Conservation (phyloP, 2,329 filamentous ascomycete genomes). For the Anthostomella pinea region DNA sequence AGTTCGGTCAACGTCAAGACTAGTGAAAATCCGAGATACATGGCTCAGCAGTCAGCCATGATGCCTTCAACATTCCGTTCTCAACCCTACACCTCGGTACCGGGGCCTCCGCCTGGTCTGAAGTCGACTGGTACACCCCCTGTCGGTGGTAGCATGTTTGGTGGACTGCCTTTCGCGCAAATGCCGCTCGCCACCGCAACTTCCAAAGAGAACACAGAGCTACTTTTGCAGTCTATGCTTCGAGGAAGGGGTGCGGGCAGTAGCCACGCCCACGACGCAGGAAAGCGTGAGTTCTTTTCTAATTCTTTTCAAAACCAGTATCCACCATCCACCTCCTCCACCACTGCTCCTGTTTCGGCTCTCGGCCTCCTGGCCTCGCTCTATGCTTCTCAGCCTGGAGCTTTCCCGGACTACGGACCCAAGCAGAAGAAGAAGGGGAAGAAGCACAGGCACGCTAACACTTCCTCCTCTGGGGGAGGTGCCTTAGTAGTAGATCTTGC, state of each 20-base stretch:
- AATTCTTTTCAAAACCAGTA: slow-evolving; percentile 87
- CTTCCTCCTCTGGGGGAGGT: slow-evolving; percentile 99
- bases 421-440: slow-evolving; percentile 99
- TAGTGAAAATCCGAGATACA: slow-evolving; percentile 73
- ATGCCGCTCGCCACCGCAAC: no score
- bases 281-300: slow-evolving; percentile 99
- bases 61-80: slow-evolving; percentile 66
- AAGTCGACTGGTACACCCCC: slow-evolving; percentile 95
- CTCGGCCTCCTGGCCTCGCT: slow-evolving; percentile 87
- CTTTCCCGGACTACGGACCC: slow-evolving; percentile 86
- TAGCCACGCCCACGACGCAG: slow-evolving; percentile 74
- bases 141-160: slow-evolving; percentile 69
- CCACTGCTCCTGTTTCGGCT: slow-evolving; percentile 86
- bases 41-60: slow-evolving; percentile 86
- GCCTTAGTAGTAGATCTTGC: slow-evolving; percentile 99
- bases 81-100: slow-evolving; percentile 68
- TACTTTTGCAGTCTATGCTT: slow-evolving; percentile 79
- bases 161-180: no score
- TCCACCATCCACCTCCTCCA: slow-evolving; percentile 75
- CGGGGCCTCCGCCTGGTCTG: slow-evolving; percentile 88
- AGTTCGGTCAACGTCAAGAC: slow-evolving; percentile 68
- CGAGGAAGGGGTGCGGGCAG: slow-evolving; percentile 66
- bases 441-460: slow-evolving; percentile 99
- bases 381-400: slow-evolving; percentile 81
- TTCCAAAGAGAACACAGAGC: slow-evolving; percentile 68